Percentiles rank a stretch among this genome's conserved stretches.
phyloP scores from a whole-genome alignment of 2,329 filamentous ascomycete species.

The Herpotrichia juniperi region DNA sequence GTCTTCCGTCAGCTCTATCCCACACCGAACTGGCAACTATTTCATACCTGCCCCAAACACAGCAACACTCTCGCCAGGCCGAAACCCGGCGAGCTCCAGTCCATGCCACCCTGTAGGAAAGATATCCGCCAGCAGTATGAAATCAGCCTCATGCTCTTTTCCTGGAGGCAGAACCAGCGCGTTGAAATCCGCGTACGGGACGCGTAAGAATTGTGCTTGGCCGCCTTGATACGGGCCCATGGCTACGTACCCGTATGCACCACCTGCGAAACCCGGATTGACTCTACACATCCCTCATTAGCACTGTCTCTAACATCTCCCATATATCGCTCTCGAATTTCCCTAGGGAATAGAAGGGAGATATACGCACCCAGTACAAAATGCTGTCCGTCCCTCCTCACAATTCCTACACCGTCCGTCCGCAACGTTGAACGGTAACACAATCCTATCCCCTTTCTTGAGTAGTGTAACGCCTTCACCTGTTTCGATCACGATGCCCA shows the following conservation, averaged over 20 bases:
- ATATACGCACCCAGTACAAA: constrained; percentile 62
- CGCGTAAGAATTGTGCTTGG: constrained; percentile 68
- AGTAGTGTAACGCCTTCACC: constrained; percentile 66
- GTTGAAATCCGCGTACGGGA: constrained; percentile 73
- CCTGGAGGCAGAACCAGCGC: constrained; percentile 66
- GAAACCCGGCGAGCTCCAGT: constrained; percentile 63
- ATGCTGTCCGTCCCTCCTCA: constrained; percentile 68
- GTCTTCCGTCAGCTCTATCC: constrained; percentile 7
- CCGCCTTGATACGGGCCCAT: constrained; percentile 64
- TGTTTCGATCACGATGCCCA: constrained; percentile 63
- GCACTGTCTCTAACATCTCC: too few species aligned
- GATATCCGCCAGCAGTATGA: constrained; percentile 58
- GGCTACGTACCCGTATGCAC: constrained; percentile 67
- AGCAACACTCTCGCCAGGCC: constrained; percentile 66
- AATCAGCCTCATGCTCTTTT: constrained; percentile 67
- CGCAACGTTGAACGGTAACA: constrained; percentile 70
- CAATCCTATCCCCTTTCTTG: constrained; percentile 68
- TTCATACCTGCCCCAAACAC: constrained; percentile 63
- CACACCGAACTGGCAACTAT: too few species aligned
- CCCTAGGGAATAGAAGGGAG: too few species aligned
- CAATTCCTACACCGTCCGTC: constrained; percentile 69
- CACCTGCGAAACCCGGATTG: constrained; percentile 65
- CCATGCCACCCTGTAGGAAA: constrained; percentile 64
- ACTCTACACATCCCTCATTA: constrained; percentile 40
- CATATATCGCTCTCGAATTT: too few species aligned